These are phyloP conservation scores for Dendrobium chrysotoxum DNA, from an alignment of 106 monocot species.

Conservation along the genomic window DNA sequence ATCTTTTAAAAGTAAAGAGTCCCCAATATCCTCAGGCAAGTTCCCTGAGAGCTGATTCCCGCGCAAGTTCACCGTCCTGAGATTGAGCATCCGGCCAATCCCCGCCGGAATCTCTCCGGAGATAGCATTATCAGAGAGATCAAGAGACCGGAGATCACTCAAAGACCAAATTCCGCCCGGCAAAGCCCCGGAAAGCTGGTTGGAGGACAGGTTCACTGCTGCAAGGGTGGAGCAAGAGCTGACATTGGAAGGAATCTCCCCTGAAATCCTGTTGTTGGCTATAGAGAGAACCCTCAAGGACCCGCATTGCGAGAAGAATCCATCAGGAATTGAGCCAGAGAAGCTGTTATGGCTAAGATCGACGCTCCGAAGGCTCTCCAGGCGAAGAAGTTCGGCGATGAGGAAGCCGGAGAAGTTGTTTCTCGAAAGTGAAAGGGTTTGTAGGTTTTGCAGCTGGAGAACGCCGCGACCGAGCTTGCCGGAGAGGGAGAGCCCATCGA, in stretches of 20 bases:
- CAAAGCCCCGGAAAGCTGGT: constrained; percentile 47
- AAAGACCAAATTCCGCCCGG: constrained; percentile 53
- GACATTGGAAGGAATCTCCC: constrained; percentile 41
- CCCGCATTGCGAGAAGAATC: constrained; percentile 60
- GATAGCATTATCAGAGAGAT: constrained; percentile 56
- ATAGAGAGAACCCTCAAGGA: constrained; percentile 41
- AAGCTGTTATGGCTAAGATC: constrained; percentile 62
- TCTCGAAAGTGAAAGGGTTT: constrained; percentile 36
- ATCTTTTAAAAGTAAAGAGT: constrained; percentile 34
- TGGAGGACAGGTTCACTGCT: constrained; percentile 48
- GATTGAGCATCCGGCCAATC: constrained; percentile 39
- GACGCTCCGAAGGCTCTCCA: constrained; percentile 34
- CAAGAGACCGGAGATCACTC: constrained; percentile 46
- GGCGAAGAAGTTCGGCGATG: constrained; percentile 30
- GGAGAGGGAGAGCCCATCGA: constrained; percentile 52
- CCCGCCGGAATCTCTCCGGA: constrained; percentile 52
- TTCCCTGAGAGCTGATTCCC: constrained; percentile 50
- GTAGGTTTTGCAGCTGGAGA: constrained; percentile 57
- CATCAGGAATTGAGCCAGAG: constrained; percentile 47
- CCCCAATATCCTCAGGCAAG: constrained; percentile 53
- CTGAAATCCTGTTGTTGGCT: constrained; percentile 45
- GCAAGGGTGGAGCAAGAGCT: constrained; percentile 63
- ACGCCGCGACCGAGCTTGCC: constrained; percentile 64
- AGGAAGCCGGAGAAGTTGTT: constrained; percentile 76
- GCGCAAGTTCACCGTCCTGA: constrained; percentile 40